phyloP scores from a whole-genome alignment of 129 eudicot genomes.

The Centrapalus pauciflorus region DNA sequence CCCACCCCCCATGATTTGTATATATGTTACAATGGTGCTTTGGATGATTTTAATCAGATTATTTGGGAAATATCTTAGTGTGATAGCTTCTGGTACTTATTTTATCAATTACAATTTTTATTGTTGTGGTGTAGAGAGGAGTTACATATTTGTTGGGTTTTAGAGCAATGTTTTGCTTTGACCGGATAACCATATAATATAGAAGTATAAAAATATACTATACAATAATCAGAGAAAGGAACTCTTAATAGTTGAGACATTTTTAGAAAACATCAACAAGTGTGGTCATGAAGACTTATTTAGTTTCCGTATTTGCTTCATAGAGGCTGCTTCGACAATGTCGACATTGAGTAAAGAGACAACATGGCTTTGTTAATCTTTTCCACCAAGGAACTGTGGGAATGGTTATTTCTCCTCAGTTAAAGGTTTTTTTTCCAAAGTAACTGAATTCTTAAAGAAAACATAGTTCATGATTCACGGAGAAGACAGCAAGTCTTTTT shows the following conservation, averaged over 20 bases:
- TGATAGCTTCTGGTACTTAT: neutral
- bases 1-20: neutral
- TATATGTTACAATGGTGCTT: slow-evolving; percentile 1
- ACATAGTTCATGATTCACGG: neutral
- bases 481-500: neutral
- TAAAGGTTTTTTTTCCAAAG: neutral
- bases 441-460: neutral
- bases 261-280: neutral
- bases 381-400: neutral
- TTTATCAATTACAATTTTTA: neutral
- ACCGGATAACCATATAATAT: neutral
- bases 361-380: neutral
- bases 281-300: neutral
- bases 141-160: neutral
- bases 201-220: neutral
- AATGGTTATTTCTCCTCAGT: neutral
- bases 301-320: neutral
- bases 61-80: neutral
- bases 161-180: neutral
- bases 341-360: neutral
- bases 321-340: no score
- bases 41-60: neutral
- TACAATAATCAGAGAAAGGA: neutral
- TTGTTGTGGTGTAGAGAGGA: neutral
- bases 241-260: neutral